Evolutionary conservation across 2,329 filamentous ascomycete species (phyloP).

Genomic region (Fusarium metavorans): DNA sequence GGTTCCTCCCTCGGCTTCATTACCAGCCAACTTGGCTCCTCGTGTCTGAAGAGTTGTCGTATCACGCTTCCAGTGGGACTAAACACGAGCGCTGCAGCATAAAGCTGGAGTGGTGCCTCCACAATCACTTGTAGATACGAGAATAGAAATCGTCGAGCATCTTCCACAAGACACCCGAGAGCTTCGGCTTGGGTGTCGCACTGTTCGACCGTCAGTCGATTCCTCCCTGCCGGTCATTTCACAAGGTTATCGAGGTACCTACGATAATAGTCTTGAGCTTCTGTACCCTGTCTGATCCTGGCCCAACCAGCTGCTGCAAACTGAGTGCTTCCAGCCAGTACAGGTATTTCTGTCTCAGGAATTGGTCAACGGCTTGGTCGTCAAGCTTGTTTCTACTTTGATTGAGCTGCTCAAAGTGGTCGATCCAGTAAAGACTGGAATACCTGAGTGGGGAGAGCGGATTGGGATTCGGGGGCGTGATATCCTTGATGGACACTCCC

Average conservation of each 20-base stretch:
- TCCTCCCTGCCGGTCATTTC: no score
- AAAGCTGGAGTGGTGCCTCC: slow-evolving; percentile 8
- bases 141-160: slow-evolving; percentile 3
- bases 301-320: slow-evolving; percentile 42
- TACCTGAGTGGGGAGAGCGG: slow-evolving; percentile 2
- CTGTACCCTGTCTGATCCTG: background rate
- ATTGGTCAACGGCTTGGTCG: background rate
- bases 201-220: no score
- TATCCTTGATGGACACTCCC: slow-evolving; percentile 13
- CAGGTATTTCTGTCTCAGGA: slow-evolving; percentile 34
- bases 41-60: background rate
- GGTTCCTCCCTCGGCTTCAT: background rate
- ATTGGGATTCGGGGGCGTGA: slow-evolving; percentile 1
- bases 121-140: background rate
- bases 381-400: background rate
- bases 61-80: slow-evolving; percentile 1
- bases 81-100: slow-evolving; percentile 20
- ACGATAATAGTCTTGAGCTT: background rate
- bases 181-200: background rate
- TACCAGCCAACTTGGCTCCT: slow-evolving; percentile 1
- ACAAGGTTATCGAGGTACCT: no score
- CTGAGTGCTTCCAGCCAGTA: slow-evolving; percentile 59
- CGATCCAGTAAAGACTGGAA: background rate
- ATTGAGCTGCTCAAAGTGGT: background rate
- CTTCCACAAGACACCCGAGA: background rate